These are phyloP conservation scores for Colletotrichum spinosum DNA, from an alignment of 2,329 filamentous ascomycete species.

Conservation along the genomic window DNA sequence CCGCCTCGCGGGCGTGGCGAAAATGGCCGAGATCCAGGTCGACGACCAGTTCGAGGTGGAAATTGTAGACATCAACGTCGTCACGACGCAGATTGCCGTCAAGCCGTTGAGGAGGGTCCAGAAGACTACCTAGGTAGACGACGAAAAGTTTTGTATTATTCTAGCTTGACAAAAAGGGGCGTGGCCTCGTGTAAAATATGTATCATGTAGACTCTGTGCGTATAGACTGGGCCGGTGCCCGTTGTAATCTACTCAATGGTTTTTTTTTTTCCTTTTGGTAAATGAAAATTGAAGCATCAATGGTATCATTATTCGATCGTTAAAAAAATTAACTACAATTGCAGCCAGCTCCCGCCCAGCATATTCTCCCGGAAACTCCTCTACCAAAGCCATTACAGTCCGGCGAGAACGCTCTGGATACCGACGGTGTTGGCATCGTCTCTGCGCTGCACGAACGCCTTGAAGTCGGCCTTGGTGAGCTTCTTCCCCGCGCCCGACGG, in stretches of 20 bases:
- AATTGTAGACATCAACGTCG: constrained; percentile 64
- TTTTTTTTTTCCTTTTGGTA: neutral
- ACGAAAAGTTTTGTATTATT: neutral
- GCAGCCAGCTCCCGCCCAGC: neutral
- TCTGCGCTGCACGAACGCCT: constrained; percentile 84
- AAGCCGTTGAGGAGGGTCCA: constrained; percentile 9
- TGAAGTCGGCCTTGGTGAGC: constrained; percentile 76
- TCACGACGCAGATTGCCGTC: constrained; percentile 28
- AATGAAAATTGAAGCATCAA: neutral
- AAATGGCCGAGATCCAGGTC: constrained; percentile 56
- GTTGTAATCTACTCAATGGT: neutral
- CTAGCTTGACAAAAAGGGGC: neutral
- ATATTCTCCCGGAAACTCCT: neutral
- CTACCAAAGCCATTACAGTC: constrained; percentile 54
- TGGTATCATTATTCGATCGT: constrained; percentile 7
- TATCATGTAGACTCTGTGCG: neutral
- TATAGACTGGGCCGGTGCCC: neutral
- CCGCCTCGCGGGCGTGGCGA: constrained; percentile 50
- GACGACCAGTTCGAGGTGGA: constrained; percentile 69
- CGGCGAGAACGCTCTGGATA: constrained; percentile 84
- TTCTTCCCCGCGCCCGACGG: constrained; percentile 61
- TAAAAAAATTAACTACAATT: constrained; percentile 3
- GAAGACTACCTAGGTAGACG: neutral
- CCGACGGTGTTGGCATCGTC: constrained; percentile 86
- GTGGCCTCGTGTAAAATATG: neutral